Percentiles rank a stretch among this genome's conserved stretches.
Evolutionary conservation across 1,139 yeast species (phyloP).

Genomic region (Magnusiomyces starmeri): DNA sequence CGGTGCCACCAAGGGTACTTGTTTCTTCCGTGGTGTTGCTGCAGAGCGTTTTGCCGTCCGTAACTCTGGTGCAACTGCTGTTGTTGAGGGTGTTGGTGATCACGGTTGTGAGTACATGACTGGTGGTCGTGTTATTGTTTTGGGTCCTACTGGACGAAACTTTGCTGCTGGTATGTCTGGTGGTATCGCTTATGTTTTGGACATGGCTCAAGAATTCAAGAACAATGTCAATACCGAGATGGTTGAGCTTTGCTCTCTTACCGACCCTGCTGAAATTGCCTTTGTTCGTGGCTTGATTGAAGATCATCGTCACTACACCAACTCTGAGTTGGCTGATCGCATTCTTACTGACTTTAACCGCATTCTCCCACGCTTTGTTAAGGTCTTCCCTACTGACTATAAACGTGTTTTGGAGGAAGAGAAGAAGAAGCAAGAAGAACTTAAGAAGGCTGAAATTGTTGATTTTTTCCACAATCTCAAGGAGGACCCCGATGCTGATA

Average conservation of each 20-base stretch:
- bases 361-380: constrained; percentile 80
- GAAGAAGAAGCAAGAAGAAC: constrained; percentile 57
- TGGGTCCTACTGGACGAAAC: constrained; percentile 88
- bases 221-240: constrained; percentile 75
- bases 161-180: constrained; percentile 99
- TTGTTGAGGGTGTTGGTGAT: constrained; percentile 95
- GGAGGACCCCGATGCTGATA: constrained; percentile 79
- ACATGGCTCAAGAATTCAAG: constrained; percentile 86
- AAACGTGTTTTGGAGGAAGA: constrained; percentile 82
- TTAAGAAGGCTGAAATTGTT: constrained; percentile 44
- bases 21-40: constrained; percentile 93
- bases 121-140: constrained; percentile 93
- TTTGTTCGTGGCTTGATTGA: constrained; percentile 89
- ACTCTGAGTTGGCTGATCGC: constrained; percentile 81
- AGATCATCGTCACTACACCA: constrained; percentile 92
- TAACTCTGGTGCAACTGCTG: constrained; percentile 96
- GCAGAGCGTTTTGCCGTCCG: constrained; percentile 98
- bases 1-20: constrained; percentile 94
- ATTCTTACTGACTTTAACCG: constrained; percentile 82
- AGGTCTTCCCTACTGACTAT: constrained; percentile 88
- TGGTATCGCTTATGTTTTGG: constrained; percentile 95
- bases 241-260: constrained; percentile 68
- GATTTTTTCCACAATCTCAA: constrained; percentile 58
- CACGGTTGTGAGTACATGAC: constrained; percentile 99
- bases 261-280: constrained; percentile 89